phyloP scores from a whole-genome alignment of 768 basidiomycete species.

The Suillus luteus region DNA sequence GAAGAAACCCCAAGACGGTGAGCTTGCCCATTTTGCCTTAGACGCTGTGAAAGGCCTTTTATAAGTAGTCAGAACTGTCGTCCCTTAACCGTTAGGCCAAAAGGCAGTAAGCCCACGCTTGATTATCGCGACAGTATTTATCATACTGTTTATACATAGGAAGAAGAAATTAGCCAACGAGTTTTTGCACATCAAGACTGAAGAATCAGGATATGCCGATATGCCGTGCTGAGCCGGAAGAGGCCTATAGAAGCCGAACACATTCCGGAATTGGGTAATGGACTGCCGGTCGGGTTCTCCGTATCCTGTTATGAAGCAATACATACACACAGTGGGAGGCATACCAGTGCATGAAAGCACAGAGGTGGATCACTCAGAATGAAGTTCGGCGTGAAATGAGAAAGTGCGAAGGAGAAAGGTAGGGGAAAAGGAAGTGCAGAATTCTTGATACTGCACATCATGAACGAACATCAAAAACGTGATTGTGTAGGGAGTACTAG shows the following conservation, averaged over 20 bases:
- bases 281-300: not conserved
- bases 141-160: too few relatives aligned
- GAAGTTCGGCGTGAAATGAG: not conserved
- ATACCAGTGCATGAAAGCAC: not conserved
- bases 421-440: not conserved
- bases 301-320: not conserved
- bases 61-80: too few relatives aligned
- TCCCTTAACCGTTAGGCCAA: too few relatives aligned
- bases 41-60: too few relatives aligned
- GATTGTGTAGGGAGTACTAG: not conserved
- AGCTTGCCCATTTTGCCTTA: slow-evolving; percentile 26
- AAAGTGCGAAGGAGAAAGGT: not conserved
- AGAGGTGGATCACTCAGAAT: not conserved
- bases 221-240: too few relatives aligned
- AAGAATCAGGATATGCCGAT: too few relatives aligned
- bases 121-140: too few relatives aligned
- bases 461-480: not conserved
- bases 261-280: not conserved
- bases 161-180: too few relatives aligned
- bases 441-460: not conserved
- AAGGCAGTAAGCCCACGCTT: too few relatives aligned
- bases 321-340: not conserved
- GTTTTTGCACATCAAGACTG: too few relatives aligned
- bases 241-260: too few relatives aligned
- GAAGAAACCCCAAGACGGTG: slow-evolving; percentile 22